Percentiles rank a stretch among this genome's conserved stretches.
Conservation (phyloP, 2,329 filamentous ascomycete genomes). For the Cytospora leucostoma region DNA sequence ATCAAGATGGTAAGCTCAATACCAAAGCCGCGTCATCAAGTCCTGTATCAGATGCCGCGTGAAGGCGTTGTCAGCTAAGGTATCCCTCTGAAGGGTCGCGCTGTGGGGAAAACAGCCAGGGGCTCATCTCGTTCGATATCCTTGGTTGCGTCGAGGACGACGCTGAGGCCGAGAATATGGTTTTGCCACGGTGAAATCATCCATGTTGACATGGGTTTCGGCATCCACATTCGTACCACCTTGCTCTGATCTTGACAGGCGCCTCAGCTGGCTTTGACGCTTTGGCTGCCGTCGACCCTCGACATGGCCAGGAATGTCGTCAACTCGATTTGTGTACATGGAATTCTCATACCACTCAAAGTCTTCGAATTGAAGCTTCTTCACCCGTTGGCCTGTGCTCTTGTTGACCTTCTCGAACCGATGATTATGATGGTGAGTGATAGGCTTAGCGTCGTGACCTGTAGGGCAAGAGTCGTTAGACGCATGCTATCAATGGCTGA, state of each 20-base stretch:
- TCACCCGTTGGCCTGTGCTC: slow-evolving; percentile 75
- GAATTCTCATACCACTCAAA: slow-evolving; percentile 80
- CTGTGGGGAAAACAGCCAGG: slow-evolving; percentile 1
- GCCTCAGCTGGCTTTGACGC: slow-evolving; percentile 1
- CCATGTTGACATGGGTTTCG: slow-evolving; percentile 5
- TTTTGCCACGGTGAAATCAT: slow-evolving; percentile 12
- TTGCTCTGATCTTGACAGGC: slow-evolving; percentile 17
- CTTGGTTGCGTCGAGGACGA: slow-evolving; percentile 15
- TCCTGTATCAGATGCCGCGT: slow-evolving; percentile 22
- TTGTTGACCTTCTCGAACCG: slow-evolving; percentile 57
- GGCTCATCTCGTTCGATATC: slow-evolving; percentile 22
- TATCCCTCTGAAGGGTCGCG: background rate
- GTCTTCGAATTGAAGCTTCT: slow-evolving; percentile 93
- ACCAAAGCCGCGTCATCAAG: slow-evolving; percentile 12
- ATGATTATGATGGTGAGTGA: slow-evolving; percentile 51
- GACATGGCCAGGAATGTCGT: slow-evolving; percentile 5
- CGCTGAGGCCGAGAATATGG: slow-evolving; percentile 14
- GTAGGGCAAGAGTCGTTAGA: slow-evolving; percentile 30
- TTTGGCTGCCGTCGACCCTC: slow-evolving; percentile 12
- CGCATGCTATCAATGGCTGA: background rate
- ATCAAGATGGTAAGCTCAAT: slow-evolving; percentile 10
- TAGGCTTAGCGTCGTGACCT: slow-evolving; percentile 51
- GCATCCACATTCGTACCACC: slow-evolving; percentile 13
- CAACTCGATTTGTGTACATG: background rate
- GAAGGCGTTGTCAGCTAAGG: slow-evolving; percentile 22